Base-by-base conservation (phyloP, 805 yeast species). In the Teunomyces lycoperdinae region DNA sequence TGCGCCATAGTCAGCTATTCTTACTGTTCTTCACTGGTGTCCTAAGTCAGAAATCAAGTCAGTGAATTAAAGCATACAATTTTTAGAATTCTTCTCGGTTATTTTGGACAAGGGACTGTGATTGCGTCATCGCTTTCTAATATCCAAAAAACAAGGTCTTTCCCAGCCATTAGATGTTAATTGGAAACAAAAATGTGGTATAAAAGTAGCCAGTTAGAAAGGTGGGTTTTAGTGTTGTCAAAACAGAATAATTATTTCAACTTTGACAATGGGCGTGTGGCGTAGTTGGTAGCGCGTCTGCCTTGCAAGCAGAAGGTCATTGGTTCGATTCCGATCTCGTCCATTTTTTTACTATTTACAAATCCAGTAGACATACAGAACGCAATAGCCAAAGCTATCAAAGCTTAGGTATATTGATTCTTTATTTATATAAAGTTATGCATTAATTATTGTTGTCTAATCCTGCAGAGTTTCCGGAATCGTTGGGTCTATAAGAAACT, bases 241-340 rank as follows among this genome's bases (percentile, higher is more conserved):
- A 7, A 24, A 38, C n/a, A 24, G 9, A 24, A 9, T 8, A 8
- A 2, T 3, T 3, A 9, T 2, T 3, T 5, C 7, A 24, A 3
- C 9, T 2, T n/a, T 20, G 9, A 3, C 14, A 7, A 41, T 7
- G 85, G 87, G 86, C 85, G 83, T 78, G 84, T 81, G 84, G 87
- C 85, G 85, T 78, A 81, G 87, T 80, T 81, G 87, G 87, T 81
- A 81, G 85, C 85, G 85, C 86, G 85, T 76, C 74, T 76, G 82
- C 86, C 82, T 81, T 80, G 86, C 86, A 81, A 78, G 87, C 79
- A 73, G 75, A 76, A 82, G 87, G 87, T 80, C 87, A 78, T 72
- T 76, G 85, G 86, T 82, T 82, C 86, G 84, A 81, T 67, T 81
- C 86, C 86, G 77, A 80, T 78, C 84, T 78, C 83, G 85, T 81